Evolutionary conservation across 345 rosid species (phyloP), one percentile per base, ranked within the genome.

Genomic region (Streptanthus diversifolius): DNA sequence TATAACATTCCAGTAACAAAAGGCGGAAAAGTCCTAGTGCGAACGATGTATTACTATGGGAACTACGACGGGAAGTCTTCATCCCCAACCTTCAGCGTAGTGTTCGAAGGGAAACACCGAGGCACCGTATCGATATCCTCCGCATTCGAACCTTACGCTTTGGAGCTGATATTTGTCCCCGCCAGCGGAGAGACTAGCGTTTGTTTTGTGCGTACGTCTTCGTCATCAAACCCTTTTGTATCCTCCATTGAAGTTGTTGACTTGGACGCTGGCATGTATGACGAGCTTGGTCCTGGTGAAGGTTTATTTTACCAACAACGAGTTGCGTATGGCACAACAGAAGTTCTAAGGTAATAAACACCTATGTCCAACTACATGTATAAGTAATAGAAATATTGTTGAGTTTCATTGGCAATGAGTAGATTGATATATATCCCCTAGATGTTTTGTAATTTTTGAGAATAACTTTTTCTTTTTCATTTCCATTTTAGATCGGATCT

Each of bases 41-140:
- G 75, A 45, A 56, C 75, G 7, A 62, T n/a, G 75, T 76, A 44
- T 37, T 76, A 52, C 64, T 76, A 76, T 2, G 80, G 75, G 5
- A 54, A 70, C 8, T 76, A 76, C 37, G 80, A 76, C 3, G 75
- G 70, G 11, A 32, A 41, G n/a, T 27, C 27, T 18, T 35, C 57
- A 3, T 1, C 66, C 8, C 75, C 80, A 52, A 13, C 19, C 1
- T 76, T 76, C 36, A 22, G 3, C 14, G 59, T 76, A 21, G 1
- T 63, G 2, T 76, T 61, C 13, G 75, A 69, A 14, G 71, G 55
- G 7, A 76, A 76, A 54, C 75, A 76, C 61, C 54, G 11, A 56
- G 17, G 7, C 41, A 19, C 44, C 29, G 8, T 76, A 24, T 27
- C 36, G 0, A 70, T 70, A 51, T 17, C 66, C 1, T 60, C 48